Evolutionary conservation across 371 early-diverging fungal species (phyloP), one percentile per base, ranked within the genome.

Genomic region (Zopfochytrium polystomum): DNA sequence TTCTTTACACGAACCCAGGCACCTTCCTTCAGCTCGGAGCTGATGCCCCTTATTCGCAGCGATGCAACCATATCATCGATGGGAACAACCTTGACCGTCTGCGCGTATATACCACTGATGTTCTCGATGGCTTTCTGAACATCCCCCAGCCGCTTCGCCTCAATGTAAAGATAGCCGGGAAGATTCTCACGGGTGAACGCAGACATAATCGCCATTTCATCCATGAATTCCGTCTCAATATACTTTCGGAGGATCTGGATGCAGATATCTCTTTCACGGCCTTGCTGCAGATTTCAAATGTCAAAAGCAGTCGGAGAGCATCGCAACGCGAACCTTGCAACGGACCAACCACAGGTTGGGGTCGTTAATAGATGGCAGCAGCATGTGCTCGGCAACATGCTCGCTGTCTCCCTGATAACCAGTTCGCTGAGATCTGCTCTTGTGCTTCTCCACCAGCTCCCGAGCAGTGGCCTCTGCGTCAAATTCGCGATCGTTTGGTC

Each of bases 151-250:
- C 86, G 81, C 50, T 80, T 76, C 4, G 98, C 92, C 75, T 99
- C 99, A 52, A 99, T 80, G 66, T 99, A 99, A 13, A 99, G 78
- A 75, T 93, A 98, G 1, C 99, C 99, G 56, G 89, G 85, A 25
- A 96, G 74, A 0, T 90, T 85, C 58, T 97, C 97, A 52, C 98
- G 83, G 26, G 85, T 81, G 66, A 95, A 90, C 18, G 84, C 91
- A 20, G 95, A 92, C 18, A 82, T 77, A 44, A 95, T 87, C 26
- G 85, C 81, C 30, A 87, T 57, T 18, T 87, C 86, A 33, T 79
- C 71, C 33, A 78, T 78, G 32, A 34, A 50, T 49, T 81, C 81
- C 35, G 84, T 74, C 52, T 89, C 87, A 56, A 90, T 80, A 64
- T 78, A 85, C 54, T 89, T 86, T 43, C 91, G 80, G 84, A 92